Evolutionary conservation across 257 asterid species (phyloP).

Genomic region (Knoxia roxburghii): DNA sequence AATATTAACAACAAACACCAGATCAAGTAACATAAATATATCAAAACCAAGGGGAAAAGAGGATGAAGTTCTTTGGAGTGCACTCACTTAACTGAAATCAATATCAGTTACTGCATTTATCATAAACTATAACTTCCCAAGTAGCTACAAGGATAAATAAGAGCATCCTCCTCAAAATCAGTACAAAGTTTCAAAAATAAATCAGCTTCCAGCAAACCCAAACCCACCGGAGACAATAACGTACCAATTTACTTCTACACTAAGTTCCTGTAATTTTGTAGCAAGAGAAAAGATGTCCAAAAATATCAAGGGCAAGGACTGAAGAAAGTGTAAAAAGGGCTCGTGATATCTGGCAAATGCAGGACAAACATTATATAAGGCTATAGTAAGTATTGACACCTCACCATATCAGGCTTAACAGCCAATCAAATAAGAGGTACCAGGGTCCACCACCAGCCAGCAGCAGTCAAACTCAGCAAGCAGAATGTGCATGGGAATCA

Average conservation of each 20-base stretch:
- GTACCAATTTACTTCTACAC: no score
- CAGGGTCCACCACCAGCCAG: slow-evolving; percentile 41
- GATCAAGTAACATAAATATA: background rate
- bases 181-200: background rate
- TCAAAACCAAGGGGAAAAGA: no score
- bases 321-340: slow-evolving; percentile 18
- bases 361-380: slow-evolving; percentile 30
- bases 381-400: slow-evolving; percentile 52
- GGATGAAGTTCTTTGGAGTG: background rate
- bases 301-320: background rate
- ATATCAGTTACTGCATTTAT: background rate
- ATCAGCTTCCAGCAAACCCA: background rate
- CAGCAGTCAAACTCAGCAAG: slow-evolving; percentile 46
- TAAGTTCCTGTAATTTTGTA: background rate
- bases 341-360: slow-evolving; percentile 21
- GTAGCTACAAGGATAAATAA: background rate
- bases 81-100: background rate
- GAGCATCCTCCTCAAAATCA: background rate
- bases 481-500: slow-evolving; percentile 26
- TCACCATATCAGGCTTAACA: slow-evolving; percentile 55
- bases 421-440: slow-evolving; percentile 45
- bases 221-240: background rate
- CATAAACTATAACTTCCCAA: background rate
- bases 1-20: background rate
- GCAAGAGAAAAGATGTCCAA: background rate